Conservation (phyloP, 2,329 filamentous ascomycete species). For the Penicillium sp. region DNA sequence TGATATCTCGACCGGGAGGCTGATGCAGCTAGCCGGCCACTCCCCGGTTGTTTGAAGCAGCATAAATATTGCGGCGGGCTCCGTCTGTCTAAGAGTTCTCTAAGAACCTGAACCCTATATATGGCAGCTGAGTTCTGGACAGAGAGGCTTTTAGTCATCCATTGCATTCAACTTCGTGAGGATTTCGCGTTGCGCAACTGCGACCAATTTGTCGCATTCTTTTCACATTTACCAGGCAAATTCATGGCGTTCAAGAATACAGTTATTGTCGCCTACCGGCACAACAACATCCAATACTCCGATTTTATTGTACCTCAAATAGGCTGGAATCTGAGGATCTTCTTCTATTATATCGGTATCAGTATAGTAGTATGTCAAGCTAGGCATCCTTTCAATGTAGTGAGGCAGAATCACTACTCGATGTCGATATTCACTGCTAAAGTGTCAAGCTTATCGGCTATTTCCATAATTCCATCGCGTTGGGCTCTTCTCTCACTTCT, state of each 20-base stretch:
- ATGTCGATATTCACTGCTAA: neutral
- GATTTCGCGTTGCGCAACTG: neutral
- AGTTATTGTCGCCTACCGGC: neutral
- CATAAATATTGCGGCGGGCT: neutral
- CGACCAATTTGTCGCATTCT: neutral
- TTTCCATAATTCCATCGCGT: neutral
- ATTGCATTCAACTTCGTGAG: neutral
- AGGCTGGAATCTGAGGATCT: neutral
- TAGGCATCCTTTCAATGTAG: neutral
- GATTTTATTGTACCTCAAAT: too few relatives aligned
- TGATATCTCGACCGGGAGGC: slow-evolving; percentile 2
- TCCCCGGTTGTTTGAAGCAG: neutral
- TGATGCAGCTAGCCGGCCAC: neutral
- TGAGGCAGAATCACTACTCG: neutral
- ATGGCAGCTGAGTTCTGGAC: too few relatives aligned
- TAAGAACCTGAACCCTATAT: neutral
- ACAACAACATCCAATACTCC: neutral
- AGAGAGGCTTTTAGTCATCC: neutral
- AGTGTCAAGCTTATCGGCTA: neutral
- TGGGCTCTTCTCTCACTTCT: neutral
- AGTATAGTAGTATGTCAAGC: neutral
- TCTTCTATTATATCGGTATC: neutral
- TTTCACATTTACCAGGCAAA: neutral
- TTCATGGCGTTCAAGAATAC: neutral
- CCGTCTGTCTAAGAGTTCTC: neutral